Conservation (phyloP, 306 rosid species). For the Lathyrus aphaca region DNA sequence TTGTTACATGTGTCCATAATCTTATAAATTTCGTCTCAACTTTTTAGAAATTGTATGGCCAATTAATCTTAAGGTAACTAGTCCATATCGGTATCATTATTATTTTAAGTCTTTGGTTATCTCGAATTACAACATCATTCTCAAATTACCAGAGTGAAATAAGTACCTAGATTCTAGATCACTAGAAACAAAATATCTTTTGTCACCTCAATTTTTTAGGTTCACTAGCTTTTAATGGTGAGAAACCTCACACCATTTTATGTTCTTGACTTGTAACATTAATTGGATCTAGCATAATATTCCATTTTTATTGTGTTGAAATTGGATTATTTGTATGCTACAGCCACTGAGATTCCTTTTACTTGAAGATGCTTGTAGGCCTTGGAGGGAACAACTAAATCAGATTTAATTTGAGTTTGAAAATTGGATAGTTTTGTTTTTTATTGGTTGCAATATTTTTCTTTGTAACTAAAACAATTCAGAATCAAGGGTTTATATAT, state of each 20-base stretch:
- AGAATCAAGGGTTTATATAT: no score
- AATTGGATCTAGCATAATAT: not conserved
- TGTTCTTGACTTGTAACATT: not conserved
- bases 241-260: not conserved
- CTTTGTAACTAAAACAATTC: no score
- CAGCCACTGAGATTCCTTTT: no score
- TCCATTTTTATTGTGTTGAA: not conserved
- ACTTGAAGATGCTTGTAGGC: no score
- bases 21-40: conserved; percentile 1
- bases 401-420: no score
- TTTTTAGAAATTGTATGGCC: not conserved
- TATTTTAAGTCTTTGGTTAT: not conserved
- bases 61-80: not conserved
- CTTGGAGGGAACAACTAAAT: no score
- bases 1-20: conserved; percentile 37
- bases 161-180: not conserved
- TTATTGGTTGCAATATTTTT: no score
- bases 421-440: no score
- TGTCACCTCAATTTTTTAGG: not conserved
- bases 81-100: not conserved
- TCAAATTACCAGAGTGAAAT: not conserved
- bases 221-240: not conserved
- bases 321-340: no score
- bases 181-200: not conserved
- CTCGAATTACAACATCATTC: not conserved